Evolutionary conservation across 495 filamentous ascomycete species (phyloP).

Genomic region (Penicillium cosmopolitanum): DNA sequence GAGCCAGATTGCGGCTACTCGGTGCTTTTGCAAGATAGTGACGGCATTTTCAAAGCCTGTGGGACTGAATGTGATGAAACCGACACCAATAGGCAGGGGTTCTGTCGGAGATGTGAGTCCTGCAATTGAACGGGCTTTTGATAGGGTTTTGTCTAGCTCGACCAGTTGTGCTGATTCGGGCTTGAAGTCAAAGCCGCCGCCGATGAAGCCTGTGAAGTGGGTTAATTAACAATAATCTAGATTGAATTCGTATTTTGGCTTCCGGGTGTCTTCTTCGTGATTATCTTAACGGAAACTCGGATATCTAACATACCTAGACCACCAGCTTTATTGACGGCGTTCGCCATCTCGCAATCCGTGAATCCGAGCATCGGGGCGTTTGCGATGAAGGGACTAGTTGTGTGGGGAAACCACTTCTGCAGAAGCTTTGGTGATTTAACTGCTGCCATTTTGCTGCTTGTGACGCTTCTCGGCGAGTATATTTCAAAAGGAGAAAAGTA

Average conservation of each 20-base stretch:
- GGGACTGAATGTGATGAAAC: slow-evolving; percentile 56
- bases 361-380: slow-evolving; percentile 73
- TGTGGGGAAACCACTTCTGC: slow-evolving; percentile 17
- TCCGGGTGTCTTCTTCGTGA: neutral
- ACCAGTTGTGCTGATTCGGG: slow-evolving; percentile 65
- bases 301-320: slow-evolving; percentile 57
- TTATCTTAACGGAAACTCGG: too few species aligned
- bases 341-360: slow-evolving; percentile 65
- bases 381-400: slow-evolving; percentile 54
- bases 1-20: slow-evolving; percentile 68
- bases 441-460: neutral
- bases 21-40: slow-evolving; percentile 41
- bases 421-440: neutral
- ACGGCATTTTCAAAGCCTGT: slow-evolving; percentile 41
- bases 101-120: slow-evolving; percentile 56
- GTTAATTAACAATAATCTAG: neutral
- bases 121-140: slow-evolving; percentile 63
- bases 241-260: neutral
- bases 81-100: slow-evolving; percentile 62
- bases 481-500: neutral
- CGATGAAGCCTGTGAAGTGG: slow-evolving; percentile 51
- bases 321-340: slow-evolving; percentile 75
- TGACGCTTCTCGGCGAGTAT: neutral
- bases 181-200: slow-evolving; percentile 72
- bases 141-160: slow-evolving; percentile 68